These are phyloP conservation scores for Rhodotorula toruloides DNA, from an alignment of 768 basidiomycete species.

Conservation along the genomic window DNA sequence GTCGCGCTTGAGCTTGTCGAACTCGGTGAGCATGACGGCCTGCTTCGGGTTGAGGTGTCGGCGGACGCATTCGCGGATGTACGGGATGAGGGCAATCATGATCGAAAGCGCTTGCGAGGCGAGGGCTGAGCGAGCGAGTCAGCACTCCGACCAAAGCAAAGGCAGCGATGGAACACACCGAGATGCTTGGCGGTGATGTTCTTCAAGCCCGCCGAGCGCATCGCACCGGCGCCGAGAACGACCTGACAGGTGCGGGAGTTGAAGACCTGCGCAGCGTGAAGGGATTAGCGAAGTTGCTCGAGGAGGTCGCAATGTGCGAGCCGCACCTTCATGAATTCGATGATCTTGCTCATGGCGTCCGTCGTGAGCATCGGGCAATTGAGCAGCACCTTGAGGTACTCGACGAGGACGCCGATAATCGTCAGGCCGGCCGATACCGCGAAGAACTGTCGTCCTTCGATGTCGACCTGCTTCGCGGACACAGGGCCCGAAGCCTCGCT, in stretches of 20 bases:
- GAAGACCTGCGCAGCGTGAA: conserved; percentile 57
- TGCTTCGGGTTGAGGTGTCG: conserved; percentile 90
- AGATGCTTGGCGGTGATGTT: conserved; percentile 98
- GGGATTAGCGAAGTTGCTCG: too few species aligned
- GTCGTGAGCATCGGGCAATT: conserved; percentile 84
- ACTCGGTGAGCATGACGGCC: conserved; percentile 93
- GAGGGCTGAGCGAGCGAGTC: conserved; percentile 47
- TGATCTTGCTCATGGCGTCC: conserved; percentile 87
- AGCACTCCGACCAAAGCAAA: too few species aligned
- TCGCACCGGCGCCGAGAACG: conserved; percentile 96
- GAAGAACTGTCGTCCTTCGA: conserved; percentile 81
- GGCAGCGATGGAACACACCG: conserved; percentile 52
- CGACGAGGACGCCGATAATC: conserved; percentile 61
- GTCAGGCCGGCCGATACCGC: conserved; percentile 78
- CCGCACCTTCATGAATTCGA: conserved; percentile 79
- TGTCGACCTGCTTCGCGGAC: conserved; percentile 52
- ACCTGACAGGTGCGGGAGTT: conserved; percentile 98
- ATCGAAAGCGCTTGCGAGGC: conserved; percentile 94
- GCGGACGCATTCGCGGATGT: conserved; percentile 88
- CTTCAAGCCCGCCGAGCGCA: conserved; percentile 93
- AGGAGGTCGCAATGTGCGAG: too few species aligned
- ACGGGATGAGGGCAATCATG: conserved; percentile 88
- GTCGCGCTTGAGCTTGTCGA: conserved; percentile 97
- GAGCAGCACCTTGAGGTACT: conserved; percentile 81
- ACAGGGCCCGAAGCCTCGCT: conserved; percentile 49